Evolutionary conservation across 805 yeast genomes (phyloP).

Genomic region (Barnettozyma salicaria): DNA sequence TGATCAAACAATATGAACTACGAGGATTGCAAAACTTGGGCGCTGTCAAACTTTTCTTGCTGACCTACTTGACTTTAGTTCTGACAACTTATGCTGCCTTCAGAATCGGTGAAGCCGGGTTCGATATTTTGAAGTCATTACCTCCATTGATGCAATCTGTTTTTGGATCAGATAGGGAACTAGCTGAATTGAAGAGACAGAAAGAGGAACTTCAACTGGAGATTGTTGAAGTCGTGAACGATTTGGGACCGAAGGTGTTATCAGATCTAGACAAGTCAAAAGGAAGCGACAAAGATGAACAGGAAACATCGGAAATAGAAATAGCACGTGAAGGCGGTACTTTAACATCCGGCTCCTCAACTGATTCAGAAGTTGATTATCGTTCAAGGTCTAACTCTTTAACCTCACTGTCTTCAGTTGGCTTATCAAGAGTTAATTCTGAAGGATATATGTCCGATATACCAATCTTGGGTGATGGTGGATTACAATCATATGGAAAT

Average conservation of each 20-base stretch:
- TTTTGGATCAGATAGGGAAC: conserved; percentile 35
- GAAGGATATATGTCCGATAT: conserved; percentile 57
- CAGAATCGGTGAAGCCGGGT: conserved; percentile 83
- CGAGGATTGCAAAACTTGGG: conserved; percentile 16
- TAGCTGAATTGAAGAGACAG: conserved; percentile 47
- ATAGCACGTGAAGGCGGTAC: conserved; percentile 24
- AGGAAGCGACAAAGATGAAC: conserved; percentile 15
- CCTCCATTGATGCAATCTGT: conserved; percentile 55
- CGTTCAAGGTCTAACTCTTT: conserved; percentile 21
- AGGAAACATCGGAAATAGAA: background rate
- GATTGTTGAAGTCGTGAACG: conserved; percentile 75
- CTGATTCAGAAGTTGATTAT: background rate
- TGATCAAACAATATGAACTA: conserved; percentile 30
- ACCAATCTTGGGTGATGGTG: conserved; percentile 44
- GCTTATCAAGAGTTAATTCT: conserved; percentile 56
- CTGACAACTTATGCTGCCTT: conserved; percentile 83
- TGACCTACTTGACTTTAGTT: conserved; percentile 52
- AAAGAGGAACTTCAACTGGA: conserved; percentile 60
- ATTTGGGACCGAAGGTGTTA: conserved; percentile 78
- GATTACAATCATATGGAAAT: conserved; percentile 6
- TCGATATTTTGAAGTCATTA: conserved; percentile 76
- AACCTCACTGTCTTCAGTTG: conserved; percentile 38
- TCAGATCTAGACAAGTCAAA: conserved; percentile 64
- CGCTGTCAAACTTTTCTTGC: conserved; percentile 31
- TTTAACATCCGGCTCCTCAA: conserved; percentile 20